Base-by-base conservation (phyloP, 75 land plant genomes). In the Pinus albicaulis region DNA sequence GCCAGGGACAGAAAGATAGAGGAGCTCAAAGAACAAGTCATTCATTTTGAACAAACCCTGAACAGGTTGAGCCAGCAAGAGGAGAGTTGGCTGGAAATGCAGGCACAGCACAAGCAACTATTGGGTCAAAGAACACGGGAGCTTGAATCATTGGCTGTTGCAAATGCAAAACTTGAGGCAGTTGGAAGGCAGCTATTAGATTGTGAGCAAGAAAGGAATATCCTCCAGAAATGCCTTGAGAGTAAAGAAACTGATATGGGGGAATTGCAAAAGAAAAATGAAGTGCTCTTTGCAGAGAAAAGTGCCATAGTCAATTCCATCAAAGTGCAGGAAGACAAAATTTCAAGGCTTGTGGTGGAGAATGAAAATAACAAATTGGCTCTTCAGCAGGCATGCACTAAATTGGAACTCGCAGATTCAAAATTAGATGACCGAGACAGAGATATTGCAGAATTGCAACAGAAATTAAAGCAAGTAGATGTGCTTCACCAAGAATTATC, bases 1-100 rank as follows among this genome's bases (percentile, higher is more conserved):
- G 81, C 68, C 14, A 80, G 76, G 52, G 78, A 75, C 22, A 74
- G 25, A 5, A 78, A 22, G 59, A 72, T 89, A 26, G 44, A 69
- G 7, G 59, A 72, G 44, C 73, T 86, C 13, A 73, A 75, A 55
- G 26, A 74, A 44, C 74, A 79, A 59, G 15, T 82, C 31, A 71
- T 36, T 36, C 1, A 34, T 6, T 41, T 83, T 52, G 78, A 80
- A 23, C 78, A 85, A 64, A 53, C 55, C 10, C 22, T 71, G 28
- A 71, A 52, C n/a, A 10, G 15, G 22, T 44, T 71, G 55, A 71
- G 24, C 56, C 28, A 71, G 26, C 25, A 71, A 71, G 73, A 71
- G 73, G 28, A 71, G 28, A 48, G 23, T 8, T 71, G 53, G 73
- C n/a, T 53, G 44, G 52, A 71, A 22, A 8, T 71, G 56, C 24